Evolutionary conservation across 306 rosid species (phyloP).

Genomic region (Glycine tomentella): DNA sequence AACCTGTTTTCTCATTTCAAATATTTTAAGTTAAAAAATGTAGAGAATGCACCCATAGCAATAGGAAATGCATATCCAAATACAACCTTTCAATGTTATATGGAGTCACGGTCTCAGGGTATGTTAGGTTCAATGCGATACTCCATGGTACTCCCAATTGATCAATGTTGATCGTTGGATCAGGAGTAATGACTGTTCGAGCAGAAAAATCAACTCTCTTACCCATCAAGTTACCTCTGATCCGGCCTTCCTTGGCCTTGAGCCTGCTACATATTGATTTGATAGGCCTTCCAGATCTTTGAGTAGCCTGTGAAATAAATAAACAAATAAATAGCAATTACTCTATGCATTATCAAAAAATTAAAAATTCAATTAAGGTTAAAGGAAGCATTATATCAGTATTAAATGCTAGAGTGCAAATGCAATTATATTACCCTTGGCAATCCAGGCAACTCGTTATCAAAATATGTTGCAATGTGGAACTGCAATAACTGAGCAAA

Average conservation of each 20-base stretch:
- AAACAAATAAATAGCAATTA: background rate
- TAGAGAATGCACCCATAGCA: background rate
- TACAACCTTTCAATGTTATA: constrained; percentile 94
- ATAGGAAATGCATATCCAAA: constrained; percentile 25
- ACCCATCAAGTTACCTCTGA: constrained; percentile 99
- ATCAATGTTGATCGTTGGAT: constrained; percentile 94
- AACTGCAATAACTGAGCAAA: constrained; percentile 97
- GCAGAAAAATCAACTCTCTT: constrained; percentile 99
- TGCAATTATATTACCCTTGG: constrained; percentile 85
- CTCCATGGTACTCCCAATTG: constrained; percentile 99
- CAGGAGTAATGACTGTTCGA: constrained; percentile 97
- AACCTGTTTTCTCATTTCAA: constrained; percentile 58
- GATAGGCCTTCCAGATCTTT: constrained; percentile 97
- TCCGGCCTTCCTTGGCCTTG: constrained; percentile 98
- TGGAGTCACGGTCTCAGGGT: constrained; percentile 99
- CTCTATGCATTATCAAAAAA: constrained; percentile 6
- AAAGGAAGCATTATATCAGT: constrained; percentile 25
- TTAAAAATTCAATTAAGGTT: background rate
- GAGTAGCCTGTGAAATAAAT: constrained; percentile 75
- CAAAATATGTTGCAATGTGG: constrained; percentile 96
- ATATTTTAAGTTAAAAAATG: constrained; percentile 4
- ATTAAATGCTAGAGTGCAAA: constrained; percentile 39
- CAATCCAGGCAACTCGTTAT: constrained; percentile 94
- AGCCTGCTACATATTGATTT: constrained; percentile 99
- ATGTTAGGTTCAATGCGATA: constrained; percentile 93